Evolutionary conservation across 768 basidiomycete species (phyloP).

Genomic region (Tulasnella sp.): DNA sequence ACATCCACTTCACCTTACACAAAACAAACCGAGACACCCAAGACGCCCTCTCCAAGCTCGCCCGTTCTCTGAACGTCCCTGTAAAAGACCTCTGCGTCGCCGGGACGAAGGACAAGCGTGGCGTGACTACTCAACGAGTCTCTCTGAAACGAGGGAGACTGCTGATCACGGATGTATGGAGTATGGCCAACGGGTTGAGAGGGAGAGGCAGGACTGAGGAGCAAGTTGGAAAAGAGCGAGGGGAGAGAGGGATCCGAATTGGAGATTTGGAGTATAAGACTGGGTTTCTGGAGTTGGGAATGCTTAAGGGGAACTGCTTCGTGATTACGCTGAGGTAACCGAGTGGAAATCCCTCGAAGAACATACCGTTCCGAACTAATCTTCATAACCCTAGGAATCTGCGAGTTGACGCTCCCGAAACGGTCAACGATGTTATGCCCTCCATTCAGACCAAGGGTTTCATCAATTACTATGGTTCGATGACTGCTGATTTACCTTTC

Average conservation of each 20-base stretch:
- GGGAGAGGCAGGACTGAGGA: conserved; percentile 47
- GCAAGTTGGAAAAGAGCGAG: conserved; percentile 60
- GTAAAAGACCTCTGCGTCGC: conserved; percentile 81
- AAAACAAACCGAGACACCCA: conserved; percentile 98
- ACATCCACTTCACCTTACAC: conserved; percentile 92
- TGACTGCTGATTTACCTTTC: background rate
- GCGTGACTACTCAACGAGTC: conserved; percentile 90
- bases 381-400: conserved; percentile 54
- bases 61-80: conserved; percentile 66
- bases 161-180: conserved; percentile 81
- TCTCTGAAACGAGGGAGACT: conserved; percentile 68
- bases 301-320: conserved; percentile 95
- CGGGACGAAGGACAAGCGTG: conserved; percentile 97
- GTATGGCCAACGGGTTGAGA: conserved; percentile 50
- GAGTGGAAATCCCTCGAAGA: conserved; percentile 24
- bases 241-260: conserved; percentile 82
- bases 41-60: conserved; percentile 76
- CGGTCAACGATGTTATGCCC: conserved; percentile 64
- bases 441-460: conserved; percentile 80
- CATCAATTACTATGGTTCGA: conserved; percentile 91
- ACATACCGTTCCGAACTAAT: background rate
- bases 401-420: conserved; percentile 62
- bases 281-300: conserved; percentile 78
- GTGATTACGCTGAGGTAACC: conserved; percentile 88
- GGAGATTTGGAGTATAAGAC: conserved; percentile 83